Evolutionary conservation across 768 basidiomycete species (phyloP).

Genomic region (Rhizopogon vinicolor): DNA sequence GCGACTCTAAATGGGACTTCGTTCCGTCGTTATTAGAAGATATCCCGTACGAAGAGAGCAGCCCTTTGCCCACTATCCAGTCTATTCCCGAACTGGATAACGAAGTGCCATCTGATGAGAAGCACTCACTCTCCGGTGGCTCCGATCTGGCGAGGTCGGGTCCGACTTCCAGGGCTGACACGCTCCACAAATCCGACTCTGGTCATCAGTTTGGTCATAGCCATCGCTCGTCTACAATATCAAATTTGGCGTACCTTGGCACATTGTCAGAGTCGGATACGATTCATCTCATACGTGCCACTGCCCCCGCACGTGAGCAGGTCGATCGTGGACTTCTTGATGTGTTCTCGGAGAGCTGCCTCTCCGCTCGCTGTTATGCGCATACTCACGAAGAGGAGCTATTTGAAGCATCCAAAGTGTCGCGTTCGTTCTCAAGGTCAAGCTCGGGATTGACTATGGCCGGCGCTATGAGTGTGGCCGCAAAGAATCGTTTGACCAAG

Average conservation of each 20-base stretch:
- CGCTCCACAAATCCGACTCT: slow-evolving; percentile 12
- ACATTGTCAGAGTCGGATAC: slow-evolving; percentile 43
- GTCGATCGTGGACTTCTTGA: slow-evolving; percentile 80
- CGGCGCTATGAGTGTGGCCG: slow-evolving; percentile 48
- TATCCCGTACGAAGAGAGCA: slow-evolving; percentile 35
- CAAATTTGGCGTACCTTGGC: slow-evolving; percentile 57
- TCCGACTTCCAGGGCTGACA: slow-evolving; percentile 18
- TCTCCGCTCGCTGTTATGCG: slow-evolving; percentile 64
- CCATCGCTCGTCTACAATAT: slow-evolving; percentile 61
- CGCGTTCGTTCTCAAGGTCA: slow-evolving; percentile 46
- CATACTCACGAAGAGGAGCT: slow-evolving; percentile 58
- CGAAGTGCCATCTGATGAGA: slow-evolving; percentile 1
- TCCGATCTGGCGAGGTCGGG: slow-evolving; percentile 1
- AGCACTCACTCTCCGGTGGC: neutral
- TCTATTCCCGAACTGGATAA: slow-evolving; percentile 47
- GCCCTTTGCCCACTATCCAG: slow-evolving; percentile 47
- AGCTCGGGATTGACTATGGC: slow-evolving; percentile 58
- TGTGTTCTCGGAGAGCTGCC: slow-evolving; percentile 71
- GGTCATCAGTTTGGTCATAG: slow-evolving; percentile 24
- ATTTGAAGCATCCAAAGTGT: slow-evolving; percentile 48
- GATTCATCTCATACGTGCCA: slow-evolving; percentile 64
- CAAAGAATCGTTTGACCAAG: slow-evolving; percentile 52
- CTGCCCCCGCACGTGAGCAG: slow-evolving; percentile 57
- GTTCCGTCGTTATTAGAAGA: slow-evolving; percentile 30
- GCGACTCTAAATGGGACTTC: slow-evolving; percentile 39